Evolutionary conservation across 1,139 yeast genomes (phyloP).

Genomic region (Nadsonia commutata): DNA sequence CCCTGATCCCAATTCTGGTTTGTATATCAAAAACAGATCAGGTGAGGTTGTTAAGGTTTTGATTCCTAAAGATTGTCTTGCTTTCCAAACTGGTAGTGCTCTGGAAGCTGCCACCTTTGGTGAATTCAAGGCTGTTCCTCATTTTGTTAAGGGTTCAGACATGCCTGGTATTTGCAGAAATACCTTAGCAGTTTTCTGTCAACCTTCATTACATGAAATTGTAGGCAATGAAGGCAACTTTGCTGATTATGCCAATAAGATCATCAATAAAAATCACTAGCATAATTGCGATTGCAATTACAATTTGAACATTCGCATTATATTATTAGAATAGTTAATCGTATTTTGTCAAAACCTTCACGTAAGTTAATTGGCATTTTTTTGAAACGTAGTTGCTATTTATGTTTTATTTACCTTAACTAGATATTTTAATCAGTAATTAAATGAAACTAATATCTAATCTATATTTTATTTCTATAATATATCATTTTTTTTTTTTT

Average conservation of each 20-base stretch:
- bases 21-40: conserved; percentile 37
- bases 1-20: conserved; percentile 38
- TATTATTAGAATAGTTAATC: too few species aligned
- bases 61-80: conserved; percentile 42
- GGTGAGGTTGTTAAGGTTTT: conserved; percentile 35
- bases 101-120: conserved; percentile 38
- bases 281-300: too few species aligned
- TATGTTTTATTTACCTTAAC: too few species aligned
- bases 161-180: conserved; percentile 32
- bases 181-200: conserved; percentile 52
- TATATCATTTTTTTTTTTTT: too few species aligned
- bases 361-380: too few species aligned
- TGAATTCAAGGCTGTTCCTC: conserved; percentile 46
- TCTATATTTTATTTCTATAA: too few species aligned
- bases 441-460: too few species aligned
- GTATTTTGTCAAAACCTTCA: too few species aligned
- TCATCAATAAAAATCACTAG: conserved; percentile 15
- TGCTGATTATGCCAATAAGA: conserved; percentile 31
- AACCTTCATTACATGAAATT: conserved; percentile 39
- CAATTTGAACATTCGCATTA: too few species aligned
- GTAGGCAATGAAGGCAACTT: conserved; percentile 34
- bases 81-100: conserved; percentile 55
- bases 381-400: too few species aligned
- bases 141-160: conserved; percentile 34
- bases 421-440: too few species aligned